Evolutionary conservation across 2,329 filamentous ascomycete species (phyloP), one percentile per base, ranked within the genome.

Genomic region (Penicillium sp.): DNA sequence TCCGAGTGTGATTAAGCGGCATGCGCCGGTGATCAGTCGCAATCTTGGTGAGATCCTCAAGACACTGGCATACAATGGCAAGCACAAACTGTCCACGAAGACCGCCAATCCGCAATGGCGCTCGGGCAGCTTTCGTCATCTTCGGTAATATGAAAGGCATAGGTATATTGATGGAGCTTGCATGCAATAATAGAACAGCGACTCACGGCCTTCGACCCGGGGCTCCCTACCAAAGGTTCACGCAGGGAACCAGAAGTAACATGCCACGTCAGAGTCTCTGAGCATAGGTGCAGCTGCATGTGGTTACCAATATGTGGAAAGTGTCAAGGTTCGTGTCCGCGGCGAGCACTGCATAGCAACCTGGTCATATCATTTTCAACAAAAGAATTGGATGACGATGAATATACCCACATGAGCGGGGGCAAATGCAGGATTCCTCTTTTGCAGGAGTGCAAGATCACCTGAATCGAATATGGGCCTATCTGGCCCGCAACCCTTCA

Each of bases 361-460:
- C 50, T 57, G 46, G 49, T 60, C 65, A 63, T 68, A 69, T 70
- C 65, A 65, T 56, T 58, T 59, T 49, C 38, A 44, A 50, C 57
- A 53, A 58, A 46, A 52, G 57, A 62, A 60, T 56, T 56, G 44
- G 57, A 53, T 54, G 58, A 61, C 49, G 52, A 55, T 58, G 57
- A 63, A 64, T 64, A 64, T 67, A 68, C 67, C 67, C 65, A 70
- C 61, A 62, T 64, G 60, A 64, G 64, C 59, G 63, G 63, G 62
- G 64, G 46, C 60, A 57, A 53, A 69, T 70, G 68, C 65, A 62
- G 64, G 60, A 68, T 65, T 62, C 64, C 60, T 59, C 57, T 68
- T 68, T 64, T 71, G 69, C 68, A 72, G 66, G 60, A 55, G 57
- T 64, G 58, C 63, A 54, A 66, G 68, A 69, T 72, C 69, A 72